These are phyloP conservation scores for Clarireedia hainanense DNA, from an alignment of 2,329 filamentous ascomycete species.

Conservation along the genomic window DNA sequence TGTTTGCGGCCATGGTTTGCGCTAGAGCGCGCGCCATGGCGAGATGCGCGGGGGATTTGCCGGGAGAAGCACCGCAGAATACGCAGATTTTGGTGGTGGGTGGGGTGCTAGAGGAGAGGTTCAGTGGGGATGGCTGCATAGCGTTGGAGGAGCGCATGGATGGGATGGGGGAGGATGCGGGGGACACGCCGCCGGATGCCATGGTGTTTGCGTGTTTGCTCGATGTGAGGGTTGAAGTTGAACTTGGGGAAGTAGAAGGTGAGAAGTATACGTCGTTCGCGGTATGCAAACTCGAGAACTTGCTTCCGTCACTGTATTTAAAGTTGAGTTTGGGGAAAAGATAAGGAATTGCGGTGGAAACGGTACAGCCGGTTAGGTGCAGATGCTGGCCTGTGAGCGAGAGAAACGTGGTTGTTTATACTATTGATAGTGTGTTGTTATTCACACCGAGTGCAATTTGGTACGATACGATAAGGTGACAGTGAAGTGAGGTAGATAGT, in stretches of 20 bases:
- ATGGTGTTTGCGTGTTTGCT: conserved; percentile 24
- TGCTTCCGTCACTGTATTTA: too few species aligned
- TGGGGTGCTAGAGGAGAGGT: neutral
- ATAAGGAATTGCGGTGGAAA: too few species aligned
- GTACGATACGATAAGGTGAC: too few species aligned
- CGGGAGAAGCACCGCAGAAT: conserved; percentile 80
- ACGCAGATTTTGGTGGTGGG: conserved; percentile 11
- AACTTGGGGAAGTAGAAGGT: neutral
- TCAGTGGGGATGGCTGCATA: neutral
- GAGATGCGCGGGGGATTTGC: conserved; percentile 66
- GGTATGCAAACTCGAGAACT: too few species aligned
- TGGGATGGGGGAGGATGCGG: conserved; percentile 23
- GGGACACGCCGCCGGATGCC: conserved; percentile 35
- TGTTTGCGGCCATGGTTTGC: conserved; percentile 61
- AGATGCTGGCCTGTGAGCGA: too few species aligned
- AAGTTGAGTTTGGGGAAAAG: too few species aligned
- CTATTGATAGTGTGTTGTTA: too few species aligned
- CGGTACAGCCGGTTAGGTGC: too few species aligned
- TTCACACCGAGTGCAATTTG: too few species aligned
- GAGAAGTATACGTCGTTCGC: neutral
- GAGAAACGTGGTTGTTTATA: too few species aligned
- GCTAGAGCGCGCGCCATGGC: conserved; percentile 63
- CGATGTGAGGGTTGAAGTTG: neutral
- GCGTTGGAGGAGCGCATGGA: neutral
- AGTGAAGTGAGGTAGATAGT: too few species aligned